Conservation (phyloP, 495 filamentous ascomycete species). For the Darksidea phi region DNA sequence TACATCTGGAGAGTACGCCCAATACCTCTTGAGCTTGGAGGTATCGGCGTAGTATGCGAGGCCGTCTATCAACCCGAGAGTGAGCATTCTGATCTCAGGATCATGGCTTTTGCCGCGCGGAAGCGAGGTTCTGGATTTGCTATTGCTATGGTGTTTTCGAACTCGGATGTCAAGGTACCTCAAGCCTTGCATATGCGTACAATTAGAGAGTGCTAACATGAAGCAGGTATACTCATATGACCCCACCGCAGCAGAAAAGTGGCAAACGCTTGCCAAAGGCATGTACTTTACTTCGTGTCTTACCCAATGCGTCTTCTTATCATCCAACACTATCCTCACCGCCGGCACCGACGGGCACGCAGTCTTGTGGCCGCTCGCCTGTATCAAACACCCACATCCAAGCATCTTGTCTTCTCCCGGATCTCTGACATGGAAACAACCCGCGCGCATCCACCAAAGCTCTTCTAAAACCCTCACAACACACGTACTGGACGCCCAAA, state of each 20-base stretch:
- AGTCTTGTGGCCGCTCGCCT: conserved; percentile 50
- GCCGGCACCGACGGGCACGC: conserved; percentile 63
- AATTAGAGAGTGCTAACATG: not conserved
- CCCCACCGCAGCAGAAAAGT: conserved; percentile 41
- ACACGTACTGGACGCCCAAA: conserved; percentile 32
- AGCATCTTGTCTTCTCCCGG: conserved; percentile 32
- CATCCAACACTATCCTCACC: conserved; percentile 50
- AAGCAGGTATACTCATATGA: conserved; percentile 60
- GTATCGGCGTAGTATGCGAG: conserved; percentile 63
- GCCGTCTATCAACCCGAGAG: conserved; percentile 59
- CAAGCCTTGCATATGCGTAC: not conserved
- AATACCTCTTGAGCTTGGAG: conserved; percentile 48
- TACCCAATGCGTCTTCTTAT: conserved; percentile 62
- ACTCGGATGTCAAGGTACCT: conserved; percentile 67
- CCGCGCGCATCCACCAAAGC: conserved; percentile 65
- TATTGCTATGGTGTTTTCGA: conserved; percentile 70
- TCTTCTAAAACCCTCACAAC: conserved; percentile 62
- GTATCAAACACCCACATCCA: conserved; percentile 11
- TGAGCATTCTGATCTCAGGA: conserved; percentile 67
- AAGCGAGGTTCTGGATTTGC: conserved; percentile 49
- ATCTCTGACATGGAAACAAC: conserved; percentile 32
- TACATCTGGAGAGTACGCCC: conserved; percentile 71
- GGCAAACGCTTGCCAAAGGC: conserved; percentile 56
- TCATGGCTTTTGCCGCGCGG: conserved; percentile 68
- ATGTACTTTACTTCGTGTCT: conserved; percentile 78